A percentile compares a stretch with the other conserved stretches of the same genome.
Conservation (phyloP, 177 flowering plant genomes). For the Telopea speciosissima region DNA sequence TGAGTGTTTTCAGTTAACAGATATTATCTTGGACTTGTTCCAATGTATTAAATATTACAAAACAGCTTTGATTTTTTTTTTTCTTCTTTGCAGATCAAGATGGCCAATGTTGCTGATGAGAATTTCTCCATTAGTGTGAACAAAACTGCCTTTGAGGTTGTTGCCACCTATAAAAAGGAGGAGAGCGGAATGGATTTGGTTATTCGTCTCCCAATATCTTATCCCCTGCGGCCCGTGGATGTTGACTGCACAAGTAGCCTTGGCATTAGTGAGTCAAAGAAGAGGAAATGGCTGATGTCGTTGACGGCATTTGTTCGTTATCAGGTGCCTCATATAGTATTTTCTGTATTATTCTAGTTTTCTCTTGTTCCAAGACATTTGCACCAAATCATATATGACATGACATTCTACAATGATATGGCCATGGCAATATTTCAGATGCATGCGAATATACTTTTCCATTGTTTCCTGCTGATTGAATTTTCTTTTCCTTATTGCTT, state of each 20-base stretch:
- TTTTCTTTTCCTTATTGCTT: too few relatives aligned
- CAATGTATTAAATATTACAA: not conserved
- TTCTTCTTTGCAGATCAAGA: constrained; percentile 65
- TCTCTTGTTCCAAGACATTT: not conserved
- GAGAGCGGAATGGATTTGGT: constrained; percentile 95
- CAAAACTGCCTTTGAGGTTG: constrained; percentile 83
- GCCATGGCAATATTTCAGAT: too few relatives aligned
- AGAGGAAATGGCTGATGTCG: constrained; percentile 93
- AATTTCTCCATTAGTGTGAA: constrained; percentile 78
- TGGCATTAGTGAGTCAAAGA: constrained; percentile 89
- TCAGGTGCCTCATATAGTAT: constrained; percentile 49
- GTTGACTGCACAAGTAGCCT: constrained; percentile 84
- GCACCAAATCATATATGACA: not conserved
- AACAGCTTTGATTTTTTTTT: not conserved
- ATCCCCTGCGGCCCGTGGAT: constrained; percentile 85
- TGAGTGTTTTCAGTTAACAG: too few relatives aligned
- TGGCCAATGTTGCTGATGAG: constrained; percentile 63
- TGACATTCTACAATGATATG: too few relatives aligned
- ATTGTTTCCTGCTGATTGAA: too few relatives aligned
- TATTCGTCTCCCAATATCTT: constrained; percentile 83
- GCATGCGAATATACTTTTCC: too few relatives aligned
- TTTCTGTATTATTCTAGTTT: not conserved
- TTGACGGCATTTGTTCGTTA: constrained; percentile 83
- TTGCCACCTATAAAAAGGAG: constrained; percentile 93
- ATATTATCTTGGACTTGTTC: not conserved